Conservation (phyloP, 345 rosid genomes). For the Corymbia maculata region DNA sequence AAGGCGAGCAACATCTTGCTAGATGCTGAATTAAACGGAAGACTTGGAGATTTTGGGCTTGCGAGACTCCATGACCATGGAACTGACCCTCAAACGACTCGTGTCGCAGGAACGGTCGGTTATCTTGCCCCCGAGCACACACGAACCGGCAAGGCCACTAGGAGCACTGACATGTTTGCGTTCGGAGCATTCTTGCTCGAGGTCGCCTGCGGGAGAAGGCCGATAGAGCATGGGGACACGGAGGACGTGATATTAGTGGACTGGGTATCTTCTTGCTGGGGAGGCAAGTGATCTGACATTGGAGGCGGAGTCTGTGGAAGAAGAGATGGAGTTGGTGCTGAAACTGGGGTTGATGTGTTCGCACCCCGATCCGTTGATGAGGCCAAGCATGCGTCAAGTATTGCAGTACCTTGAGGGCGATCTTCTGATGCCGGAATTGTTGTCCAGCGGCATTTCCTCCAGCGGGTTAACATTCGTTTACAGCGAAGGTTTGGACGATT, state of each 20-base stretch:
- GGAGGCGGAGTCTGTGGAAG: background rate
- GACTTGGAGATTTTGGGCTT: background rate
- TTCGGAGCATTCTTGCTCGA: background rate
- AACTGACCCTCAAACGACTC: background rate
- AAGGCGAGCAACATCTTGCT: background rate
- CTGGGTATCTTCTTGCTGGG: background rate
- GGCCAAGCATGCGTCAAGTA: background rate
- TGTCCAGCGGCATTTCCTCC: background rate
- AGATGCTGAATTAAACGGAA: background rate
- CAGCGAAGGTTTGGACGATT: slow-evolving; percentile 30
- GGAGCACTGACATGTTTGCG: background rate
- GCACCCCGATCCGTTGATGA: background rate
- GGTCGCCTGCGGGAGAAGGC: background rate
- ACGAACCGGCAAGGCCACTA: background rate
- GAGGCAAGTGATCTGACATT: background rate
- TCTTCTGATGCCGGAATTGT: slow-evolving; percentile 14
- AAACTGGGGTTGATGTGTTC: background rate
- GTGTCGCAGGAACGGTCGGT: background rate
- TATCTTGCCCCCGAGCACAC: background rate
- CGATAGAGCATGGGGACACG: background rate
- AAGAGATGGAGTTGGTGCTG: background rate
- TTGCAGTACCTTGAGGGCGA: slow-evolving; percentile 16
- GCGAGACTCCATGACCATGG: background rate
- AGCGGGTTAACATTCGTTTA: slow-evolving; percentile 7
- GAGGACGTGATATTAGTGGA: background rate